A percentile compares a stretch with the other conserved stretches of the same genome.
Evolutionary conservation across 2,329 filamentous ascomycete genomes (phyloP).

Genomic region (Colletotrichum agaves): DNA sequence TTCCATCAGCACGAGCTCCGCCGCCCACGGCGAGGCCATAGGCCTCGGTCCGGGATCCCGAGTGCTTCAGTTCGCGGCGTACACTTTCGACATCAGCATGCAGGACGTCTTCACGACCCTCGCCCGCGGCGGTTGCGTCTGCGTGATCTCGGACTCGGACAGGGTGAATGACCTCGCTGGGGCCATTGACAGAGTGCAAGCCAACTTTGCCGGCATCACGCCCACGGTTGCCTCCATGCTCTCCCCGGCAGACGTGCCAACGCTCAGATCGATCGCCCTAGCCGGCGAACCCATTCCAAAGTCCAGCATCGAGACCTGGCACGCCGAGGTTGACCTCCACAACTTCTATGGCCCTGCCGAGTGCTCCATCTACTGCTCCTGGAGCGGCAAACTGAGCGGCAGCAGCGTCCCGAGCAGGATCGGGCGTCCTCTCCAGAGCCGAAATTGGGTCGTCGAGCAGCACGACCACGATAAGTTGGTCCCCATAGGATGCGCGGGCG

Average conservation of each 20-base stretch:
- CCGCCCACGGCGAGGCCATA: conserved; percentile 26
- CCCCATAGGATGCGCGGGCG: conserved; percentile 64
- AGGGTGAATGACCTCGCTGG: conserved; percentile 61
- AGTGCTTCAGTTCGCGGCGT: conserved; percentile 66
- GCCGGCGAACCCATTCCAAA: conserved; percentile 62
- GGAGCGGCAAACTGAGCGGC: no score
- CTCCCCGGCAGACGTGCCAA: conserved; percentile 48
- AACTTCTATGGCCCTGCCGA: no score
- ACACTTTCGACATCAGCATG: conserved; percentile 64
- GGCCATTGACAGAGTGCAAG: conserved; percentile 60
- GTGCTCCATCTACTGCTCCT: no score
- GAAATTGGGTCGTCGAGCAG: conserved; percentile 60
- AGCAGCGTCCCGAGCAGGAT: conserved; percentile 59
- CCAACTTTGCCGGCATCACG: conserved; percentile 66
- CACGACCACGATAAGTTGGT: conserved; percentile 61
- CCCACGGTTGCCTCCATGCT: conserved; percentile 63
- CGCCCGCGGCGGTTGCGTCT: conserved; percentile 67
- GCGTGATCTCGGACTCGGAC: conserved; percentile 63
- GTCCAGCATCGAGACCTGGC: no score
- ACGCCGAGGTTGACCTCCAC: no score
- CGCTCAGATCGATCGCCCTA: conserved; percentile 47
- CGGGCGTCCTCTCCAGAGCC: conserved; percentile 60
- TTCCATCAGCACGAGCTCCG: conserved; percentile 25
- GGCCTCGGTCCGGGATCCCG: conserved; percentile 45
- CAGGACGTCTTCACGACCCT: conserved; percentile 63